Conservation (phyloP, 805 yeast species). For the Ogataea salicorniae region DNA sequence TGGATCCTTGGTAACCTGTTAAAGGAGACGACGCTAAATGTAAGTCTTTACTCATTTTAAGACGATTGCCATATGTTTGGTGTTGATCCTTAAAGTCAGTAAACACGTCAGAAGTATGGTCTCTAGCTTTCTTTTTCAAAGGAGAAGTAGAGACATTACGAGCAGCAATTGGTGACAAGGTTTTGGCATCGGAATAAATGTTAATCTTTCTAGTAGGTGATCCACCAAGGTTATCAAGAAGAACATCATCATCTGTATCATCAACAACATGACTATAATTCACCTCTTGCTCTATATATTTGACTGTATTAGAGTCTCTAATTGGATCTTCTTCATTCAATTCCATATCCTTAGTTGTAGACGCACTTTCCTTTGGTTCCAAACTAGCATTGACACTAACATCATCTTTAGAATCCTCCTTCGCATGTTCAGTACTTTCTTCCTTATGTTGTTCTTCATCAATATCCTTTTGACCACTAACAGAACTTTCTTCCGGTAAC, state of each 20-base stretch:
- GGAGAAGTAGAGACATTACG: background rate
- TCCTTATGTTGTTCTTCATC: too few species aligned
- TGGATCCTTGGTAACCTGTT: too few species aligned
- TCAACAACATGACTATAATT: background rate
- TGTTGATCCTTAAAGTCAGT: too few species aligned
- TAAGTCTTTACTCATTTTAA: background rate
- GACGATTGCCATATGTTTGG: too few species aligned
- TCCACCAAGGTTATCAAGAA: constrained; percentile 5
- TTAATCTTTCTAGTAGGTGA: background rate
- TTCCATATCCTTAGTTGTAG: background rate
- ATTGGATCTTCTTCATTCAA: background rate
- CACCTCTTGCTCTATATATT: background rate
- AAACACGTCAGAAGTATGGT: background rate
- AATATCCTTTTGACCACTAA: too few species aligned
- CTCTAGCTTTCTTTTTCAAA: background rate
- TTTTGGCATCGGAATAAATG: background rate
- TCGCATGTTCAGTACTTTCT: too few species aligned
- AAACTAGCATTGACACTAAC: too few species aligned
- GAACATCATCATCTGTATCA: constrained; percentile 12
- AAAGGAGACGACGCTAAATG: background rate
- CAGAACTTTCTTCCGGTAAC: too few species aligned
- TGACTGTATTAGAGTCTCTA: background rate
- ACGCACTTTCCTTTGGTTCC: too few species aligned
- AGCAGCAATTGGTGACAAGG: background rate
- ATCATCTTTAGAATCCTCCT: too few species aligned